Evolutionary conservation across 2,329 filamentous ascomycete genomes (phyloP).

Genomic region (Chaetomium sp.): DNA sequence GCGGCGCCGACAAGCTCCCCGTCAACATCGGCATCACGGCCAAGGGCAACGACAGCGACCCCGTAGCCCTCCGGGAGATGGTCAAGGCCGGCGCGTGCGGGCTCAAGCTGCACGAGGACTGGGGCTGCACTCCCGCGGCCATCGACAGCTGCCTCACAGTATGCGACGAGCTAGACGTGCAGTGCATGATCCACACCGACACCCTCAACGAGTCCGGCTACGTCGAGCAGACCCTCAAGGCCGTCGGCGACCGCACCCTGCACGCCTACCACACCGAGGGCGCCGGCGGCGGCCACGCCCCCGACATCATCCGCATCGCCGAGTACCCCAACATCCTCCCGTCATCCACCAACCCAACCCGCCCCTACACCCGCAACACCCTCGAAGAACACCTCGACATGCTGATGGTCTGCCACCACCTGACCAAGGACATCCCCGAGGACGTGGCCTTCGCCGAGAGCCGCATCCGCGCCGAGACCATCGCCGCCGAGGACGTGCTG

Average conservation of each 20-base stretch:
- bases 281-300: slow-evolving; percentile 88
- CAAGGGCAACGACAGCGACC: slow-evolving; percentile 82
- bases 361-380: slow-evolving; percentile 86
- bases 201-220: slow-evolving; percentile 97
- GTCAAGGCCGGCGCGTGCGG: slow-evolving; percentile 78
- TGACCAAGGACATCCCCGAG: slow-evolving; percentile 87
- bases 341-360: slow-evolving; percentile 84
- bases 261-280: slow-evolving; percentile 98
- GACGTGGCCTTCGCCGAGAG: slow-evolving; percentile 94
- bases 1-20: slow-evolving; percentile 73
- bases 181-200: slow-evolving; percentile 92
- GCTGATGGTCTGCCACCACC: slow-evolving; percentile 96
- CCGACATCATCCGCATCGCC: slow-evolving; percentile 91
- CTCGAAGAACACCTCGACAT: slow-evolving; percentile 96
- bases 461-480: slow-evolving; percentile 91
- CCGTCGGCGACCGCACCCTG: slow-evolving; percentile 80
- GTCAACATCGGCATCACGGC: slow-evolving; percentile 87
- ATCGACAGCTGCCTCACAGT: slow-evolving; percentile 82
- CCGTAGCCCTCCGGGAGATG: slow-evolving; percentile 68
- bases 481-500: slow-evolving; percentile 91
- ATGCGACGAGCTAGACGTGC: slow-evolving; percentile 86
- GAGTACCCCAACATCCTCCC: slow-evolving; percentile 84
- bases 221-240: slow-evolving; percentile 81
- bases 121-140: slow-evolving; percentile 83
- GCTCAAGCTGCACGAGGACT: slow-evolving; percentile 93